Evolutionary conservation across 2,329 filamentous ascomycete genomes (phyloP).

Genomic region (Penicillium concentricum): DNA sequence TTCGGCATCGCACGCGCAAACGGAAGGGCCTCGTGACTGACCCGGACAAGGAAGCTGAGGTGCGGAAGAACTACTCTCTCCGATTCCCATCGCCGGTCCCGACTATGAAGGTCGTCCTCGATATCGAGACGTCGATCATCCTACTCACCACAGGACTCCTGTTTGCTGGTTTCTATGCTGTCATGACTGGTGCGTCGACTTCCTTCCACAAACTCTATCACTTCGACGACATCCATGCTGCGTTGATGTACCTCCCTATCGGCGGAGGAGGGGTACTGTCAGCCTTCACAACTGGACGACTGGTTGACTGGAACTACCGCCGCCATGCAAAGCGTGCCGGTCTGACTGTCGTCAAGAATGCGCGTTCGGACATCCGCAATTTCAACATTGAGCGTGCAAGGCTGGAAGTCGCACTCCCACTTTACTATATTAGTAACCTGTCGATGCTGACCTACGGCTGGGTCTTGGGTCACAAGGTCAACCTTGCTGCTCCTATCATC

Average conservation of each 20-base stretch:
- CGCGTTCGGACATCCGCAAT: conserved; percentile 25
- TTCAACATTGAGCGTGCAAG: conserved; percentile 52
- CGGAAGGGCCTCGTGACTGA: conserved; percentile 4
- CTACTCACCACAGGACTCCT: conserved; percentile 42
- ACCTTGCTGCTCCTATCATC: conserved; percentile 35
- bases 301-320: conserved; percentile 72
- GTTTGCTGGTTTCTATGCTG: conserved; percentile 51
- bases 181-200: conserved; percentile 48
- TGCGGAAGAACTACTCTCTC: conserved; percentile 19
- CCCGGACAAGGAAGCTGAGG: conserved; percentile 8
- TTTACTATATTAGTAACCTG: conserved; percentile 28
- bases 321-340: conserved; percentile 63
- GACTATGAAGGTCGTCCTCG: conserved; percentile 36
- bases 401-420: conserved; percentile 35
- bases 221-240: conserved; percentile 50
- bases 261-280: conserved; percentile 22
- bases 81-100: conserved; percentile 40
- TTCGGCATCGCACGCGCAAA: conserved; percentile 23
- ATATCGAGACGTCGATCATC: conserved; percentile 38
- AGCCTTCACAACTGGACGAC: conserved; percentile 48
- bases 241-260: conserved; percentile 36
- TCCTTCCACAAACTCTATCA: conserved; percentile 48
- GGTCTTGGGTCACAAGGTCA: conserved; percentile 31
- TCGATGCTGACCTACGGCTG: conserved; percentile 38
- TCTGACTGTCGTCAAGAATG: conserved; percentile 58